Base-by-base conservation (phyloP, 163 green algal genomes). In the Chloroidium sp. region DNA sequence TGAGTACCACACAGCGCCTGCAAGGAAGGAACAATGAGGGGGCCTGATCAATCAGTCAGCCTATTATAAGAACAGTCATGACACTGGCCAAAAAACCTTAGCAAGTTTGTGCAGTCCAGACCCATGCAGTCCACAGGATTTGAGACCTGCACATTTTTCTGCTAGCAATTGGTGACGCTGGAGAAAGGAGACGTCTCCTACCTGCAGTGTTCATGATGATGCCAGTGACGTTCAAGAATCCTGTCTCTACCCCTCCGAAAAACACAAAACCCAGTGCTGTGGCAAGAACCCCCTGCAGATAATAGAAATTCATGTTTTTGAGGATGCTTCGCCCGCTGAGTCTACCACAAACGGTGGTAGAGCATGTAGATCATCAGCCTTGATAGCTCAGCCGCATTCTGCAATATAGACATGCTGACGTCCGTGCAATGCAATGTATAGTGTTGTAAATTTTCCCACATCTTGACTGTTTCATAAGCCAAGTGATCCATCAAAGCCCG, bases 191-290 rank as follows among this genome's bases (percentile, higher is more conserved):
- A 60, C 76, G 69, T 69, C 61, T 79, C 13, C 78, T 69, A 3
- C 78, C 78, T n/a, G 59, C 3, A 14, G 78, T 93, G 84, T 95
- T 95, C 62, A 93, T 79, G 0, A 74, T 12, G 13, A 94, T 88
- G 13, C 91, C 91, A 0, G 76, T 2, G 1, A 95, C 81, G 79
- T 93, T 92, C 60, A 92, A 57, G 3, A 67, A 12, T 60, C 78
- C 80, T 74, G 88, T 84, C 3, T 84, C 57, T 75, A 91, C 87
- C 2, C 92, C 90, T 0, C 90, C 90, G n/a, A 94, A 75, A 57
- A 93, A 81, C 62, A 94, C 89, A 69, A 94, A 94, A 0, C 90
- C 90, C 62, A 94, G 82, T 57, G 82, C 76, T 3, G 85, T 88
- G 2, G 81, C 82, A 58, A 90, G 69, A 0, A 86, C 86, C 3